Conservation (phyloP, 225 moss, liverwort and hornwort genomes). For the Pseudoscleropodium purum region DNA sequence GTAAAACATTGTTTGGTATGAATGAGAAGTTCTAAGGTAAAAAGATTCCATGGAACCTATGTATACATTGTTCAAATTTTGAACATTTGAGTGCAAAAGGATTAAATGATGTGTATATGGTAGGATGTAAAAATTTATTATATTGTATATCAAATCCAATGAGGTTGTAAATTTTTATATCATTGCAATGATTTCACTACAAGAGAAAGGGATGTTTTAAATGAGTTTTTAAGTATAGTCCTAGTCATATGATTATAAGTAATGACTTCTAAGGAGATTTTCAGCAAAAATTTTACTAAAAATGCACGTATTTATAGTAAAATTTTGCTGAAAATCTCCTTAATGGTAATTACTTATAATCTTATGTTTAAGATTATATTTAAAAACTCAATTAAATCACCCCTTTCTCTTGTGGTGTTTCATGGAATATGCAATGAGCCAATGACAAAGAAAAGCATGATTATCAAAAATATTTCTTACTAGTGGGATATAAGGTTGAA, state of each 20-base stretch:
- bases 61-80: neutral
- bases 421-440: neutral
- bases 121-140: neutral
- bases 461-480: neutral
- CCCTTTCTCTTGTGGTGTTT: too few species aligned
- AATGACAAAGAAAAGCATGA: neutral
- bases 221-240: too few species aligned
- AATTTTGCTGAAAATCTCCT: too few species aligned
- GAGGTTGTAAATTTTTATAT: neutral
- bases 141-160: neutral
- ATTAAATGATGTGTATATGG: neutral
- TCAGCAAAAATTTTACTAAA: too few species aligned
- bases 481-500: neutral
- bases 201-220: too few species aligned
- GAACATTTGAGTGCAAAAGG: accelerated
- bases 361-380: too few species aligned
- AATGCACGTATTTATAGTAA: too few species aligned
- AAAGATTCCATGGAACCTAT: neutral
- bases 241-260: too few species aligned
- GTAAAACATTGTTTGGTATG: neutral
- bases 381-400: too few species aligned
- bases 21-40: neutral
- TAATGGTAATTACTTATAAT: too few species aligned
- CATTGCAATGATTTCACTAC: neutral
- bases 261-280: too few species aligned